Percentiles rank a stretch among this genome's conserved stretches.
Conservation (phyloP, 345 rosid genomes). For the Trapa bicornis region DNA sequence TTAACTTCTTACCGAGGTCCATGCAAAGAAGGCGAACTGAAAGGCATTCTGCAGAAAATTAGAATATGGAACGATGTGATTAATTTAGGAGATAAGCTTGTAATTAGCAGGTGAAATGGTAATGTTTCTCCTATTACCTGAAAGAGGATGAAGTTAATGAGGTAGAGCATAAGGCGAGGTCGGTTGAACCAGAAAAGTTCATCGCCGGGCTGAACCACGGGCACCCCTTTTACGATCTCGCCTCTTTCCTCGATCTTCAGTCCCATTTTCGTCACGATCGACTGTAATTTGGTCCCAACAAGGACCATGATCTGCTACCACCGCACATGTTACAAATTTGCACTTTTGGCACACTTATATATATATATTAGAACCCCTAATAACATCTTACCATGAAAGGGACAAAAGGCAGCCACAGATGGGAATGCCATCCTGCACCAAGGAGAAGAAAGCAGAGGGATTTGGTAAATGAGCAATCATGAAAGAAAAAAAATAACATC, state of each 20-base stretch:
- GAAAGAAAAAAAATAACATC: background rate
- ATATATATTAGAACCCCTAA: too few relatives aligned
- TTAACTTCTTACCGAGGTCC: conserved; percentile 53
- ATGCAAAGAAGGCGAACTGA: conserved; percentile 70
- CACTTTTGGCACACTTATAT: background rate
- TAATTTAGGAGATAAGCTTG: background rate
- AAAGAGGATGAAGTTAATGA: conserved; percentile 76
- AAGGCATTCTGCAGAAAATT: conserved; percentile 59
- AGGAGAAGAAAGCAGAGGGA: background rate
- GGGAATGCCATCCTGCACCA: conserved; percentile 55
- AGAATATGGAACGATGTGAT: background rate
- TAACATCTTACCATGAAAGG: conserved; percentile 58
- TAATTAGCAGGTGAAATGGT: background rate
- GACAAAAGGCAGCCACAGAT: conserved; percentile 75
- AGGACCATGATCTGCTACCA: conserved; percentile 49
- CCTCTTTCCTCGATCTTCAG: conserved; percentile 60
- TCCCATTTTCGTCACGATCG: conserved; percentile 79
- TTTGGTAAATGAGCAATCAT: too few relatives aligned
- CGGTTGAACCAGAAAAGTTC: conserved; percentile 84
- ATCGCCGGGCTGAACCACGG: conserved; percentile 71
- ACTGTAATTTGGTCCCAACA: conserved; percentile 79
- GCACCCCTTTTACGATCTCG: conserved; percentile 64
- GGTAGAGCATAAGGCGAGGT: conserved; percentile 64
- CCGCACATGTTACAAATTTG: too few relatives aligned
- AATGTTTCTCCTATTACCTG: conserved; percentile 31